Conservation (phyloP, 371 early-diverging fungal species). For the Syncephalastrum sp. region DNA sequence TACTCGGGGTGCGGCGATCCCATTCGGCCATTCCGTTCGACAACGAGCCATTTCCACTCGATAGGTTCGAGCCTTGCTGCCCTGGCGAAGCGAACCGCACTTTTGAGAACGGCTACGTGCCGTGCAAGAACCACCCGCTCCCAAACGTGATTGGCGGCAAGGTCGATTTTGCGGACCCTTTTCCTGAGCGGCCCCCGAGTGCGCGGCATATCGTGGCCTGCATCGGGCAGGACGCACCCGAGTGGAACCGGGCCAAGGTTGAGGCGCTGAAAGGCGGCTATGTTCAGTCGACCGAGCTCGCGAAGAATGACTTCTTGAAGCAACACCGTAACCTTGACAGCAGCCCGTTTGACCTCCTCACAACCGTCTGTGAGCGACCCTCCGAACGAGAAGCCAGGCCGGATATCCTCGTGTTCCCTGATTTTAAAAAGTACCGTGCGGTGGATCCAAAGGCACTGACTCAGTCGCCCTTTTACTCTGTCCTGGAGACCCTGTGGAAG, state of each 20-base stretch:
- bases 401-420: constrained; percentile 43
- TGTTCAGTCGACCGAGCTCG: constrained; percentile 7
- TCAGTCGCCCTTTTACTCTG: constrained; percentile 12
- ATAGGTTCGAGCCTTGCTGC: constrained; percentile 47
- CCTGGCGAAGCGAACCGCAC: constrained; percentile 15
- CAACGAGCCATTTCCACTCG: constrained; percentile 2
- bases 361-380: constrained; percentile 30
- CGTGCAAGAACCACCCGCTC: constrained; percentile 44
- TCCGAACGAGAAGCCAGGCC: constrained; percentile 13
- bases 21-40: neutral
- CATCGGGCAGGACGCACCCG: constrained; percentile 36
- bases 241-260: constrained; percentile 46
- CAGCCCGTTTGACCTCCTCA: constrained; percentile 9
- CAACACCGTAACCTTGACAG: constrained; percentile 1
- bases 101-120: constrained; percentile 35
- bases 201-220: constrained; percentile 43
- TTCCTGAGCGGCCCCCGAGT: constrained; percentile 11
- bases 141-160: constrained; percentile 41
- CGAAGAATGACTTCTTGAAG: constrained; percentile 4
- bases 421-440: constrained; percentile 28
- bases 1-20: neutral
- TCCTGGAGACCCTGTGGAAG: constrained; percentile 28
- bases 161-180: constrained; percentile 33
- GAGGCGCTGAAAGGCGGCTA: constrained; percentile 30
- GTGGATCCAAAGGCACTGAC: constrained; percentile 11